Conservation (phyloP, 164 flowering plant species). For the Protea cynaroides region DNA sequence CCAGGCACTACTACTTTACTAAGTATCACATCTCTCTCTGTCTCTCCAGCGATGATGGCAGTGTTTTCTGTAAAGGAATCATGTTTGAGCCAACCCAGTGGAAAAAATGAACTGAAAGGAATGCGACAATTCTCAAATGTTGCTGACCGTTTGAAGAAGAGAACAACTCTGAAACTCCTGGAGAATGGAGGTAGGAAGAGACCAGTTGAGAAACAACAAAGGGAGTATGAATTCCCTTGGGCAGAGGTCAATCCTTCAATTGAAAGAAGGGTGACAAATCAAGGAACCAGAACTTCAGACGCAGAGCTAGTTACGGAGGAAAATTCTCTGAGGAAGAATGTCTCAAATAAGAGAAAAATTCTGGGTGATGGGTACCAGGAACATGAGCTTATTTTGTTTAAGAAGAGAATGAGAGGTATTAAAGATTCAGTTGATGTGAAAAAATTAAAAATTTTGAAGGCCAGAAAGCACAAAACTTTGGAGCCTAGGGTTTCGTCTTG, state of each 20-base stretch:
- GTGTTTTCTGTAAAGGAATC: conserved; percentile 12
- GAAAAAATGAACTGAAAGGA: background rate
- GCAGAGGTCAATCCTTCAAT: conserved; percentile 2
- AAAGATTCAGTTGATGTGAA: conserved; percentile 1
- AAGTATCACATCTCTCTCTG: too few species aligned
- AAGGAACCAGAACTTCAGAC: background rate
- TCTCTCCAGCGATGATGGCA: conserved; percentile 17
- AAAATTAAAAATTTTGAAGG: background rate
- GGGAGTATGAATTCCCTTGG: background rate
- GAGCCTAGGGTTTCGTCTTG: conserved; percentile 5
- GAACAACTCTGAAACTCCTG: conserved; percentile 5
- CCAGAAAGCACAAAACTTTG: background rate
- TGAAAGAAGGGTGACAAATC: conserved; percentile 11
- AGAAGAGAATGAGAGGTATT: conserved; percentile 7
- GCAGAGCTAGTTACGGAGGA: conserved; percentile 10
- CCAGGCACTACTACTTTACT: too few species aligned
- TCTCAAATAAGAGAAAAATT: conserved; percentile 3
- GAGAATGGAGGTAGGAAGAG: background rate
- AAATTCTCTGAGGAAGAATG: conserved; percentile 1
- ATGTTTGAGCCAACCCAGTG: background rate
- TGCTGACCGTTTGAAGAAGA: background rate
- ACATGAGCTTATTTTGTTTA: conserved; percentile 7
- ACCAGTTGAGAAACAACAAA: background rate
- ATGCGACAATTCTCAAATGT: background rate
- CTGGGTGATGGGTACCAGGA: conserved; percentile 17